A percentile compares a stretch with the other conserved stretches of the same genome.
Evolutionary conservation across 2,329 filamentous ascomycete species (phyloP).

Genomic region (Intubia oerlemansii): DNA sequence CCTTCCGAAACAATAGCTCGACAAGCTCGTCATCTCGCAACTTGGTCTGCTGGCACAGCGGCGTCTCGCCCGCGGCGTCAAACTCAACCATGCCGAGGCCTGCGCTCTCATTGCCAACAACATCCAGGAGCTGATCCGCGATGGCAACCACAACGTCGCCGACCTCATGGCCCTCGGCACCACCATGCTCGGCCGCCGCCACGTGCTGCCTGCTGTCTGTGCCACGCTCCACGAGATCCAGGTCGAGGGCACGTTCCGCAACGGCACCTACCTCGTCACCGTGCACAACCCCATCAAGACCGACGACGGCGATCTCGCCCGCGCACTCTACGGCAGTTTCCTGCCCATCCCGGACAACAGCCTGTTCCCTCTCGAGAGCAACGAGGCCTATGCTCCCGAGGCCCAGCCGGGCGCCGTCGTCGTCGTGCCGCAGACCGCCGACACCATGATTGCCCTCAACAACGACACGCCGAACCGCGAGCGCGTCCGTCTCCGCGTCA

Average conservation of each 20-base stretch:
- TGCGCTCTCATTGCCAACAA: constrained; percentile 68
- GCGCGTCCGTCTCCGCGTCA: constrained; percentile 55
- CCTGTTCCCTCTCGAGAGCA: constrained; percentile 43
- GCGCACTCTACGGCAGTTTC: constrained; percentile 80
- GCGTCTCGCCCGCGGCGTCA: constrained; percentile 68
- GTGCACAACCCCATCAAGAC: constrained; percentile 76
- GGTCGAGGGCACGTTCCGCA: constrained; percentile 84
- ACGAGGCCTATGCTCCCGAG: constrained; percentile 42
- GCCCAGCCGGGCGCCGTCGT: constrained; percentile 66
- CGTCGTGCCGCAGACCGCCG: constrained; percentile 24
- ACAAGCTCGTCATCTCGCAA: constrained; percentile 89
- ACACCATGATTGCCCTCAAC: constrained; percentile 48
- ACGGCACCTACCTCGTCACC: constrained; percentile 82
- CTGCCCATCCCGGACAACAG: constrained; percentile 53
- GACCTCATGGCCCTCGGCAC: constrained; percentile 85
- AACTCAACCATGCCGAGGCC: constrained; percentile 78
- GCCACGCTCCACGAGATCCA: constrained; percentile 65
- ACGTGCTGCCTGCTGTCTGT: constrained; percentile 69
- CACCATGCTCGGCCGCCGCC: constrained; percentile 80
- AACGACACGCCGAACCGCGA: constrained; percentile 50
- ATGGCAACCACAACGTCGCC: constrained; percentile 80
- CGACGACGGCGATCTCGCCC: constrained; percentile 70
- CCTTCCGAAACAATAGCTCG: constrained; percentile 36
- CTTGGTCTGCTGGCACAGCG: constrained; percentile 72
- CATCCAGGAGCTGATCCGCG: constrained; percentile 88